Evolutionary conservation across 345 rosid genomes (phyloP).

Genomic region (Eucalyptus pauciflora): DNA sequence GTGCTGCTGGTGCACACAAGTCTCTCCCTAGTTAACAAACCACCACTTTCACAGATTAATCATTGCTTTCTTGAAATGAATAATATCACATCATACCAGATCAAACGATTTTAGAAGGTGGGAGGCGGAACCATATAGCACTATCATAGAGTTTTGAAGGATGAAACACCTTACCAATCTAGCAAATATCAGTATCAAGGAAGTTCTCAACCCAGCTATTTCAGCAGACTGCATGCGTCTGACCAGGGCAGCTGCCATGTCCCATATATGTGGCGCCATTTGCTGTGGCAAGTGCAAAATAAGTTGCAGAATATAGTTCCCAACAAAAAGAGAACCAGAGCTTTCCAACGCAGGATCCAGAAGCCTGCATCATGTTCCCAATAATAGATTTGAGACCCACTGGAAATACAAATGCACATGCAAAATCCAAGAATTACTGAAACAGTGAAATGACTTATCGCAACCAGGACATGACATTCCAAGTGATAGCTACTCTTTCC

Average conservation of each 20-base stretch:
- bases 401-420: neutral
- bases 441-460: neutral
- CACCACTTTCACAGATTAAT: neutral
- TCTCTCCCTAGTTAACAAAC: neutral
- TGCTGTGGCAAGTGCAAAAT: slow-evolving; percentile 83
- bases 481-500: neutral
- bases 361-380: slow-evolving; percentile 40
- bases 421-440: neutral
- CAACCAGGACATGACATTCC: neutral
- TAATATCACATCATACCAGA: neutral
- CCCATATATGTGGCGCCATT: slow-evolving; percentile 70
- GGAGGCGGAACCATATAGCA: neutral
- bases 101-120: neutral
- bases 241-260: slow-evolving; percentile 78
- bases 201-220: slow-evolving; percentile 62
- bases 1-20: neutral
- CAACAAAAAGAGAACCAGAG: slow-evolving; percentile 94
- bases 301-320: slow-evolving; percentile 80
- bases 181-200: slow-evolving; percentile 79
- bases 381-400: neutral
- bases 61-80: neutral
- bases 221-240: slow-evolving; percentile 84
- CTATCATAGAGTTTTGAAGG: neutral
- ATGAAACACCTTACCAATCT: slow-evolving; percentile 51
- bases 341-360: slow-evolving; percentile 80